Conservation (phyloP, 768 basidiomycete species). For the Tulasnella sp. region DNA sequence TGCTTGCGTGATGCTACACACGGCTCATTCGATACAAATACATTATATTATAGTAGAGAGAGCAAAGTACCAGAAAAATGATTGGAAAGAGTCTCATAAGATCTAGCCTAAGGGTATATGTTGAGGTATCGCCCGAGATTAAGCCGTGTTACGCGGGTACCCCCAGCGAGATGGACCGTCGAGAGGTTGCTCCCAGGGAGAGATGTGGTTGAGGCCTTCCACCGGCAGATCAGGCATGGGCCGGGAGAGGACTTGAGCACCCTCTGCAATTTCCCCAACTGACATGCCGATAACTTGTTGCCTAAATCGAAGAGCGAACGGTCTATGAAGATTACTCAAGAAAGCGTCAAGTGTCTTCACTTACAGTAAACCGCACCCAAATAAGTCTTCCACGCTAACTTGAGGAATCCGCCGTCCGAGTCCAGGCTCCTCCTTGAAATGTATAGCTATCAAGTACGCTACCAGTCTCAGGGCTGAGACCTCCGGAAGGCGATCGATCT, state of each 20-base stretch:
- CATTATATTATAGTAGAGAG: too few species aligned
- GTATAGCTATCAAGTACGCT: neutral
- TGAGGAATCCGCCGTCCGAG: neutral
- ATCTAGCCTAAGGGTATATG: too few species aligned
- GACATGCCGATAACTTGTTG: neutral
- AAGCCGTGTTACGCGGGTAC: neutral
- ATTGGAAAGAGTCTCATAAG: too few species aligned
- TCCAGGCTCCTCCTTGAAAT: neutral
- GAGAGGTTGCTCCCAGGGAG: neutral
- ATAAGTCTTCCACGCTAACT: neutral
- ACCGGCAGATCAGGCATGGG: neutral
- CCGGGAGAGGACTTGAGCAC: neutral
- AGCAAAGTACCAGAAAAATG: too few species aligned
- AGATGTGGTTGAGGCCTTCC: neutral
- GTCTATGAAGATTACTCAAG: neutral
- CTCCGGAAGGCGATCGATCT: neutral
- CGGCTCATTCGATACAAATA: too few species aligned
- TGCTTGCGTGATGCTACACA: too few species aligned
- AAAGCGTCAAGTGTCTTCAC: neutral
- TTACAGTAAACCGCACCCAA: neutral
- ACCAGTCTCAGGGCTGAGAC: neutral
- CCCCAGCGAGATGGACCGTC: neutral
- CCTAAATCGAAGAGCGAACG: neutral
- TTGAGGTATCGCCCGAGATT: too few species aligned
- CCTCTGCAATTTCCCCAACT: neutral